These are phyloP conservation scores for Clonostachys byssicola DNA, from an alignment of 2,329 filamentous ascomycete genomes.

Conservation along the genomic window DNA sequence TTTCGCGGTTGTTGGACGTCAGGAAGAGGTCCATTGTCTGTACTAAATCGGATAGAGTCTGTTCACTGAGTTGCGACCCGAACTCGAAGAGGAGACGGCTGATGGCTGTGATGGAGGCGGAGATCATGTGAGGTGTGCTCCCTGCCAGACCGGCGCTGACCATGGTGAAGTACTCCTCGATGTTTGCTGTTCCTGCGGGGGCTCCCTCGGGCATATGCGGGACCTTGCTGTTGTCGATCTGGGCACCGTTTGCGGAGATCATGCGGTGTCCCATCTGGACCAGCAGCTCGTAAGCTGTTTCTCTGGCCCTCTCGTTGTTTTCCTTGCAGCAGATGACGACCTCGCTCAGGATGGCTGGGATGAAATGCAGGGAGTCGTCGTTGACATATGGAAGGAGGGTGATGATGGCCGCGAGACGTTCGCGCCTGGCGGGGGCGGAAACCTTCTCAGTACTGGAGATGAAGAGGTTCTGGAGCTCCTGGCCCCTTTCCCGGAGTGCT, in stretches of 20 bases:
- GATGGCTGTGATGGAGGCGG: conserved; percentile 90
- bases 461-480: conserved; percentile 78
- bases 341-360: conserved; percentile 85
- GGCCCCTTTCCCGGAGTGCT: conserved; percentile 72
- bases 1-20: conserved; percentile 93
- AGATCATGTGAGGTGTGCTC: conserved; percentile 94
- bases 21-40: conserved; percentile 96
- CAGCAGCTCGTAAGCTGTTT: conserved; percentile 83
- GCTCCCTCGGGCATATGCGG: conserved; percentile 82
- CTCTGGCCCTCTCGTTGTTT: conserved; percentile 91
- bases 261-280: conserved; percentile 86
- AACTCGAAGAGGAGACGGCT: conserved; percentile 94
- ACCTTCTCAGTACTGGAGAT: conserved; percentile 78
- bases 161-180: conserved; percentile 98
- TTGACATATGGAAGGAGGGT: conserved; percentile 79
- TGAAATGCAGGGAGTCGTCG: conserved; percentile 79
- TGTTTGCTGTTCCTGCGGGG: conserved; percentile 69
- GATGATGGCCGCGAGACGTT: conserved; percentile 78
- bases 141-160: conserved; percentile 92
- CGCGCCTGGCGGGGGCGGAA: conserved; percentile 78
- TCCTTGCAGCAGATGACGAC: conserved; percentile 97
- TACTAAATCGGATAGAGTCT: conserved; percentile 78
- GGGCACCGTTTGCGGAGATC: conserved; percentile 57
- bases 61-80: conserved; percentile 61
- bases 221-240: conserved; percentile 82